A percentile compares a stretch with the other conserved stretches of the same genome.
Evolutionary conservation across 495 filamentous ascomycete species (phyloP).

Genomic region (Hypoxylon trugodes): DNA sequence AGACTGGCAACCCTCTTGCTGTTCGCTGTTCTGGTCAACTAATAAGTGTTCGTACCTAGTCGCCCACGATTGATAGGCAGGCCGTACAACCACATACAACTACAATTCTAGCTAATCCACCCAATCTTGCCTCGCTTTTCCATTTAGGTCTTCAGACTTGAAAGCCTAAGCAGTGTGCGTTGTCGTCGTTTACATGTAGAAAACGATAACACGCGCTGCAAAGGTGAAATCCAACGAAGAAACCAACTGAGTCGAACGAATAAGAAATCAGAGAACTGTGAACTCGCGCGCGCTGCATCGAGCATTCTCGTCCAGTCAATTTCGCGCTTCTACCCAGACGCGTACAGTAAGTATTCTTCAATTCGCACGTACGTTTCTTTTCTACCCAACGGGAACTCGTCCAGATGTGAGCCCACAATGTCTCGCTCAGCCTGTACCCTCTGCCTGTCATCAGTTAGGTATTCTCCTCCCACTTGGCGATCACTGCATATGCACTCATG

Average conservation of each 20-base stretch:
- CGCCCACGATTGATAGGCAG: neutral
- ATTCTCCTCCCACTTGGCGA: slow-evolving; percentile 41
- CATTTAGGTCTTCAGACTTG: slow-evolving; percentile 17
- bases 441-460: slow-evolving; percentile 22
- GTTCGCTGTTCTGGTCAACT: neutral
- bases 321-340: slow-evolving; percentile 39
- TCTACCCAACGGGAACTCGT: slow-evolving; percentile 23
- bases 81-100: neutral
- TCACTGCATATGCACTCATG: slow-evolving; percentile 50
- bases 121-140: neutral
- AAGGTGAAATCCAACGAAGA: slow-evolving; percentile 30
- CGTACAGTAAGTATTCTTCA: slow-evolving; percentile 28
- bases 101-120: neutral
- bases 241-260: slow-evolving; percentile 14
- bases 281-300: slow-evolving; percentile 37
- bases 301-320: slow-evolving; percentile 38
- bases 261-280: slow-evolving; percentile 24
- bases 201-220: slow-evolving; percentile 1
- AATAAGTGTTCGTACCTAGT: neutral
- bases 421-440: slow-evolving; percentile 24
- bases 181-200: slow-evolving; percentile 12
- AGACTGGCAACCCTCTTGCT: slow-evolving; percentile 1
- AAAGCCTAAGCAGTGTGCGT: slow-evolving; percentile 26
- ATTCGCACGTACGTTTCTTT: slow-evolving; percentile 22
- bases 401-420: slow-evolving; percentile 18